Evolutionary conservation across 2,329 filamentous ascomycete species (phyloP).

Genomic region (Orbilia ellipsospora): DNA sequence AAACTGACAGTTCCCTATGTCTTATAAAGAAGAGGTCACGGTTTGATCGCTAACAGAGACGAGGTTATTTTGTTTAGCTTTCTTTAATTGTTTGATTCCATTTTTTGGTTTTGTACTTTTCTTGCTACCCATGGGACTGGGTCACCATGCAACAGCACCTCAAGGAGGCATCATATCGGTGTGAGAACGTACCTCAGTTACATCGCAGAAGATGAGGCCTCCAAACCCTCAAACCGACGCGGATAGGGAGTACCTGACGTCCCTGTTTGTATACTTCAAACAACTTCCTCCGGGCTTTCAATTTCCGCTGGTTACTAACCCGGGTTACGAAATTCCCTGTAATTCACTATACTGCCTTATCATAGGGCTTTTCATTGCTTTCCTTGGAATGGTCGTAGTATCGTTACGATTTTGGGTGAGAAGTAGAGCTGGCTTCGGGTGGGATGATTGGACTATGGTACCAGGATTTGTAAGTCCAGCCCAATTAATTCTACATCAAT

Average conservation of each 20-base stretch:
- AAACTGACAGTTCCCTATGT: no score
- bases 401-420: conserved; percentile 37
- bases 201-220: conserved; percentile 15
- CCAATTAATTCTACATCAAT: background rate
- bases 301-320: conserved; percentile 25
- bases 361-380: background rate
- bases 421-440: conserved; percentile 19
- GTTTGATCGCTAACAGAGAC: no score
- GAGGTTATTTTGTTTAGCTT: no score
- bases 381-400: background rate
- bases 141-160: conserved; percentile 2
- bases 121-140: background rate
- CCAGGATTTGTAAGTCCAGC: conserved; percentile 33
- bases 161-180: background rate
- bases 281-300: conserved; percentile 32
- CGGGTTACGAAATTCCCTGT: conserved; percentile 21
- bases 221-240: conserved; percentile 36
- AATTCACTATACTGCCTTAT: conserved; percentile 32
- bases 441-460: conserved; percentile 47
- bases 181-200: background rate
- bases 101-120: background rate
- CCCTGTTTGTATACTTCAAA: conserved; percentile 33
- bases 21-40: no score
- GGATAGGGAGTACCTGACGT: conserved; percentile 36
- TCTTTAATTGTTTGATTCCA: no score